Evolutionary conservation across 306 rosid genomes (phyloP).

Genomic region (Trichosanthes truncata): DNA sequence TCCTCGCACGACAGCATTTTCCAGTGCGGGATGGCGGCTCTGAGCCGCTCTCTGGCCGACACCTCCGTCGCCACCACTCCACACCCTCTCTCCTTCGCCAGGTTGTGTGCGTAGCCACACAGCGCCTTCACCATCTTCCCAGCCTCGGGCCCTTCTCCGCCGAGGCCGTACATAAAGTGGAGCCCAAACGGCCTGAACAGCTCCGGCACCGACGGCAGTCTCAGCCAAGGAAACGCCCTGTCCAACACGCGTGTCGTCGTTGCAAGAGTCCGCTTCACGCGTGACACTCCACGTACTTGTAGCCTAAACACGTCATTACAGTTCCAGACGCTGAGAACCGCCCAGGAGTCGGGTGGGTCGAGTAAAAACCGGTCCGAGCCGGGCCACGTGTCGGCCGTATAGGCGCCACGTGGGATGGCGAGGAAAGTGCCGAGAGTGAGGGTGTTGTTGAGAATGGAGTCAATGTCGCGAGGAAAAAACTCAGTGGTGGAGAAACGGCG

Average conservation of each 20-base stretch:
- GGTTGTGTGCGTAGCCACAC: constrained; percentile 61
- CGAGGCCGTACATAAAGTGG: constrained; percentile 70
- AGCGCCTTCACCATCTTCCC: constrained; percentile 46
- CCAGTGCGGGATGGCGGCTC: constrained; percentile 79
- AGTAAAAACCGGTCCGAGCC: constrained; percentile 48
- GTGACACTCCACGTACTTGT: constrained; percentile 69
- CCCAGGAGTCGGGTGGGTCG: constrained; percentile 79
- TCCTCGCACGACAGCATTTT: constrained; percentile 62
- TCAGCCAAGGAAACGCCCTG: constrained; percentile 61
- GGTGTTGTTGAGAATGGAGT: constrained; percentile 51
- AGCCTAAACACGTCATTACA: constrained; percentile 65
- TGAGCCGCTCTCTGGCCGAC: constrained; percentile 45
- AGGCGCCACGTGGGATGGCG: constrained; percentile 55
- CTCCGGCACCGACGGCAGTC: constrained; percentile 71
- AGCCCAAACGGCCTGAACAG: constrained; percentile 71
- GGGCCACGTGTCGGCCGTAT: constrained; percentile 28
- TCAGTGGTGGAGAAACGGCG: constrained; percentile 65
- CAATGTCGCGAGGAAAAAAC: constrained; percentile 92
- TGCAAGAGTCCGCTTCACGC: constrained; percentile 32
- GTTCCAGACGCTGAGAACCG: constrained; percentile 83
- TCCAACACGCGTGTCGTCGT: constrained; percentile 62
- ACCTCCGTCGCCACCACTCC: constrained; percentile 82
- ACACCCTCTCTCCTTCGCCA: constrained; percentile 64
- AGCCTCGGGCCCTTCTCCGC: constrained; percentile 67
- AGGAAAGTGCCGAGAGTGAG: constrained; percentile 76